phyloP scores from a whole-genome alignment of 352 stramenopile species.

The Thalassiosira ordinaria region DNA sequence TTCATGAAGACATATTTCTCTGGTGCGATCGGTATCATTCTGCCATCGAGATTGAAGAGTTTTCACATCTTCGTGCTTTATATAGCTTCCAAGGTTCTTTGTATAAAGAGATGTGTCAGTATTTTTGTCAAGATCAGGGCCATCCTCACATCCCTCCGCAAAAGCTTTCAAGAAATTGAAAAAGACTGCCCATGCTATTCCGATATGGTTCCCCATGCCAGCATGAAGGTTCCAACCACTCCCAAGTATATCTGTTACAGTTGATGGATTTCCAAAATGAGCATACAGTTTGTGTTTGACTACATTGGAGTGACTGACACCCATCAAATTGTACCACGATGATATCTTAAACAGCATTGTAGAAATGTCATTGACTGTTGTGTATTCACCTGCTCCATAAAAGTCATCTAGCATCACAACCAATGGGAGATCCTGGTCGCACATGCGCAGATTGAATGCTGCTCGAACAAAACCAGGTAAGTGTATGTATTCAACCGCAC shows the following conservation, averaged over 20 bases:
- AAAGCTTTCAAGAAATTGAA: conserved; percentile 20
- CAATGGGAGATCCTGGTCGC: conserved; percentile 11
- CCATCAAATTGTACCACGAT: conserved; percentile 14
- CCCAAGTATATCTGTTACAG: neutral
- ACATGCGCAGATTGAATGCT: conserved; percentile 1
- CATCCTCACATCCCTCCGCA: conserved; percentile 4
- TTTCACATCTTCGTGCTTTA: neutral
- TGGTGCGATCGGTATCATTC: neutral
- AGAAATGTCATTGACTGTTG: conserved; percentile 5
- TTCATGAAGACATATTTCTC: neutral
- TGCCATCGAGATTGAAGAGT: neutral
- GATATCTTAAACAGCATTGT: neutral
- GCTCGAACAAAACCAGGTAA: neutral
- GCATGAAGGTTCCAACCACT: neutral
- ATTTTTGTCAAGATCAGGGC: neutral
- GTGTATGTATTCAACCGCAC: neutral
- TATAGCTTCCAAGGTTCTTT: neutral
- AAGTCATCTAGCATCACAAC: conserved; percentile 15
- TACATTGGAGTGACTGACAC: conserved; percentile 2
- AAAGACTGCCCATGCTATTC: conserved; percentile 15
- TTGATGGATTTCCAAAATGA: neutral
- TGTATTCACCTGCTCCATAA: neutral
- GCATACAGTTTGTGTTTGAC: conserved; percentile 12
- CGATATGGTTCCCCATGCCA: conserved; percentile 15
- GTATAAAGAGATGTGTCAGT: neutral